Percentiles rank a stretch among this genome's conserved stretches.
phyloP scores from a whole-genome alignment of 1,139 yeast species.

The Kluyveromyces sp. region DNA sequence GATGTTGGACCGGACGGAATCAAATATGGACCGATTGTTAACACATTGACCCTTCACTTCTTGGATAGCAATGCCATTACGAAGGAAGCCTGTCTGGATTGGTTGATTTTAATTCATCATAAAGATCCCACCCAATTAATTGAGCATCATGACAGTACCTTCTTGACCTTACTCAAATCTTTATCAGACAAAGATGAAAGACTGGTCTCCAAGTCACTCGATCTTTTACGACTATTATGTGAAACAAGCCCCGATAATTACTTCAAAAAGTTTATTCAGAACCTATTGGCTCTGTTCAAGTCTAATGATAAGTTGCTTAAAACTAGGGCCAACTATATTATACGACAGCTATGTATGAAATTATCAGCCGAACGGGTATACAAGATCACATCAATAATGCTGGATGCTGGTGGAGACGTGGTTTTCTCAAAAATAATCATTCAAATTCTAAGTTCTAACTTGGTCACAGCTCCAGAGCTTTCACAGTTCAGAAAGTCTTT shows the following conservation, averaged over 20 bases:
- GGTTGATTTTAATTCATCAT: conserved; percentile 80
- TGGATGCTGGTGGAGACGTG: conserved; percentile 55
- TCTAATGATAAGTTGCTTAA: conserved; percentile 56
- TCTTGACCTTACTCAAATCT: conserved; percentile 72
- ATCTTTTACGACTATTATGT: conserved; percentile 72
- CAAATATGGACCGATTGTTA: conserved; percentile 54
- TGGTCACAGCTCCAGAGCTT: conserved; percentile 84
- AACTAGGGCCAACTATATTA: conserved; percentile 74
- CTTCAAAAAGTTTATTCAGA: conserved; percentile 68
- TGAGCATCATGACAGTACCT: conserved; percentile 57
- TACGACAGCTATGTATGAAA: conserved; percentile 76
- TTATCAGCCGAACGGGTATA: conserved; percentile 80
- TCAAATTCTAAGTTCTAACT: conserved; percentile 78
- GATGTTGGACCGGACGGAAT: conserved; percentile 34
- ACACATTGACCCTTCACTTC: conserved; percentile 54
- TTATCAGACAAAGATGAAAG: conserved; percentile 81
- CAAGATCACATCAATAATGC: conserved; percentile 69
- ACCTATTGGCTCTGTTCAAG: conserved; percentile 63
- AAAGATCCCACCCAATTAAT: conserved; percentile 60
- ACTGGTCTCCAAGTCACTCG: conserved; percentile 58
- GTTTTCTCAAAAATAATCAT: conserved; percentile 76
- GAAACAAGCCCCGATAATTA: conserved; percentile 70
- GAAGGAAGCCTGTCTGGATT: conserved; percentile 77
- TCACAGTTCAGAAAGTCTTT: conserved; percentile 61
- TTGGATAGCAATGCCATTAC: conserved; percentile 72